Evolutionary conservation across 257 asterid species (phyloP).

Genomic region (Penstemon newberryi): DNA sequence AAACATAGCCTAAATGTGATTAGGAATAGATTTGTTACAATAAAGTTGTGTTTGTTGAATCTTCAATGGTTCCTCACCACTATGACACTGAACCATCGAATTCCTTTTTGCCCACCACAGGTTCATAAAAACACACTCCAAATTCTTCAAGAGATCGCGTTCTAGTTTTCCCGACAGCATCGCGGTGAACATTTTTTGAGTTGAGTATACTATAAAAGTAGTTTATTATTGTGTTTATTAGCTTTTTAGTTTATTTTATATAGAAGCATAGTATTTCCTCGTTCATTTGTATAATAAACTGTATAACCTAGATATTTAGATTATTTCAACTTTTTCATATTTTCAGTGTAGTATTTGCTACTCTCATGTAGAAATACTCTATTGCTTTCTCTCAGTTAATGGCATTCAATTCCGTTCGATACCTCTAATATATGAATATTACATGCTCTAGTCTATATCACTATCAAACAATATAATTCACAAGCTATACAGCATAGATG

Average conservation of each 20-base stretch:
- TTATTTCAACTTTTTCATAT: no score
- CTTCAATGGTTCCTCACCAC: conserved; percentile 21
- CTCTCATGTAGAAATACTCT: no score
- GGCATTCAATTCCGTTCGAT: no score
- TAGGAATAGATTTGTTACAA: not conserved
- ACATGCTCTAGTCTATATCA: not conserved
- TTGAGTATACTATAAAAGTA: conserved; percentile 6
- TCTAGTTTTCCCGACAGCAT: conserved; percentile 39
- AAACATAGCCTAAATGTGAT: no score
- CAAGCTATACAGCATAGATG: not conserved
- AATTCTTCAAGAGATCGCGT: conserved; percentile 94
- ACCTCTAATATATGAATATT: no score
- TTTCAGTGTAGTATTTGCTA: no score
- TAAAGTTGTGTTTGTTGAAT: conserved; percentile 6
- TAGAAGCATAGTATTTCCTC: no score
- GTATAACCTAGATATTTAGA: no score
- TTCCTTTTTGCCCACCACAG: conserved; percentile 45
- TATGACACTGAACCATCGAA: conserved; percentile 24
- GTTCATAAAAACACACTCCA: conserved; percentile 95
- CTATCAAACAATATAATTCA: conserved; percentile 16
- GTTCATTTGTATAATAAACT: no score
- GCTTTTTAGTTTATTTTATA: no score
- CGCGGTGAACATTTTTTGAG: conserved; percentile 25
- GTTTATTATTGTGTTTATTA: no score
- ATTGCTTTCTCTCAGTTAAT: no score